Evolutionary conservation across 495 filamentous ascomycete genomes (phyloP).

Genomic region (Letharia lupina): DNA sequence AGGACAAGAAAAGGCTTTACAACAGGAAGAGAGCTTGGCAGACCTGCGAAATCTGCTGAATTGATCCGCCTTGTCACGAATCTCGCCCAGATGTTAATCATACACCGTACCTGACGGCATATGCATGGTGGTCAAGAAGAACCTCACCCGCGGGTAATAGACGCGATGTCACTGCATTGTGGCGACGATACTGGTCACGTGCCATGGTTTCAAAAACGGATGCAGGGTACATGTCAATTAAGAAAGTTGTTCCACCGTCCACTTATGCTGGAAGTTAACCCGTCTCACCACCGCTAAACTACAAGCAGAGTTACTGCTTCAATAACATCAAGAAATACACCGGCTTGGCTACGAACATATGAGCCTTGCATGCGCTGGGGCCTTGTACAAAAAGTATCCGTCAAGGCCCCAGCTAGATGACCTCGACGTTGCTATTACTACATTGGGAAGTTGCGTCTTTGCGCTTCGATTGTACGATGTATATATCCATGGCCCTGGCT

Average conservation of each 20-base stretch:
- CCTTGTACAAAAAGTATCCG: not conserved
- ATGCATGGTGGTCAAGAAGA: not conserved
- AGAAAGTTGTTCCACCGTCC: no score
- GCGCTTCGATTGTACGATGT: no score
- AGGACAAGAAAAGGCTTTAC: not conserved
- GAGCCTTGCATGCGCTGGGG: not conserved
- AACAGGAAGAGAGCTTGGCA: not conserved
- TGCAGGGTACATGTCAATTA: not conserved
- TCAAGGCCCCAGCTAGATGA: not conserved
- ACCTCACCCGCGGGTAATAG: no score
- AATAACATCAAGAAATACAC: not conserved
- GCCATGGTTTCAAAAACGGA: not conserved
- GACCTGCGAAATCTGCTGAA: not conserved
- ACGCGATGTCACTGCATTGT: not conserved
- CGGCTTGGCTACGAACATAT: not conserved
- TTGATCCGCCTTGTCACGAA: not conserved
- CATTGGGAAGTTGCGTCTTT: not conserved
- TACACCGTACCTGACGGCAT: not conserved
- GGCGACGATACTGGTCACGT: not conserved
- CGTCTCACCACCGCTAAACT: not conserved
- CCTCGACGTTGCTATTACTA: not conserved
- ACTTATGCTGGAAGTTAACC: no score
- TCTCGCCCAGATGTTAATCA: not conserved
- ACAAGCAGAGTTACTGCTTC: not conserved
- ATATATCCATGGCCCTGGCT: not conserved